Evolutionary conservation across 192 early-diverging fungal genomes (phyloP), one percentile per base, ranked within the genome.

Genomic region (Podila epicladia): DNA sequence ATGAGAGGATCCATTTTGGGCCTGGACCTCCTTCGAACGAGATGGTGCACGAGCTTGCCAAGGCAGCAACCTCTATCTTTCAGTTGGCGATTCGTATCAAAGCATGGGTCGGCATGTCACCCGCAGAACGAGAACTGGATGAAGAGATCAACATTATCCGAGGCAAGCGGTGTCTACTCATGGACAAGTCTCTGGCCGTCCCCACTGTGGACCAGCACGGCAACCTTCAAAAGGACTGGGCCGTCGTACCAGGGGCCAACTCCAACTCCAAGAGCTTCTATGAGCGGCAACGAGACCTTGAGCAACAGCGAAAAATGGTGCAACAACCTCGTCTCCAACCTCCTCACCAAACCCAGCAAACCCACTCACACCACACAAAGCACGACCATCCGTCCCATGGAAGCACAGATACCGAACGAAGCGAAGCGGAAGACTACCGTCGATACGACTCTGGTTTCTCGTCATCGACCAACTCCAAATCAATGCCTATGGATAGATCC

Each of bases 1-100:
- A 45, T 17, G 41, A 45, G 41, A 45, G 41, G 15, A 22, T 67
- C 5, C n/a, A 31, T 15, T 78, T 60, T 12, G 65, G 70, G 0
- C 51, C 45, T n/a, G 76, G 70, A 22, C 59, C 51, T 5, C 76
- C 76, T 0, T 37, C 70, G 13, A 37, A 68, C 50, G 76, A 72
- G 32, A 37, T 79, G 69, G 76, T 79, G 17, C 76, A 72, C 26
- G 76, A 79, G 32, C 31, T 79, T 13, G 76, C 76, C 13, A 72
- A 68, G 38, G 65, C 60, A 0, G 70, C 70, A 20, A 79, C 76
- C 7, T 79, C 76, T 1, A 72, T 79, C 37, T 79, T 79, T 29
- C 76, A 79, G 38, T 33, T 79, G n/a, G 76, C 76, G 20, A 68
- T 79, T 20, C 64, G 76, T 3, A 79, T 79, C 32, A 79, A 72